Base-by-base conservation (phyloP, 139 green algal species). In the Nannochloris sp. region DNA sequence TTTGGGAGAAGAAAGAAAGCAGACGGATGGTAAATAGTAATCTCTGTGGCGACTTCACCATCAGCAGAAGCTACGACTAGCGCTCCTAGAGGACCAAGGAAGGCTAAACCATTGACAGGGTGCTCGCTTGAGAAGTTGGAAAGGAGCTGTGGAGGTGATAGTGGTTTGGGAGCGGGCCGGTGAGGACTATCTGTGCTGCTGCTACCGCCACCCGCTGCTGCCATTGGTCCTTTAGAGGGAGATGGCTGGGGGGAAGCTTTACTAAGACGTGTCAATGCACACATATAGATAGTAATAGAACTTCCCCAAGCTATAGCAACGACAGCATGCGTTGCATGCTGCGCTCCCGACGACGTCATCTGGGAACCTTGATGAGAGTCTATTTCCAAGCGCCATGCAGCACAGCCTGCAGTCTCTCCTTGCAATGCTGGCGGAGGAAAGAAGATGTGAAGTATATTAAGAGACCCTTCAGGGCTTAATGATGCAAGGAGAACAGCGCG, bases 361-460 rank as follows among this genome's bases (percentile, higher is more conserved):
- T n/a, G n/a, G n/a, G n/a, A n/a, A n/a, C n/a, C n/a, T n/a, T n/a
- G n/a, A 6, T 6, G 34, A 4, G 8, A 27, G 27, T 37, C 63
- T 3, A 9, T 45, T 31, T 39, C 27, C 13, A 70, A 35, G 15
- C 29, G 47, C 68, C 68, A 75, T 36, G 68, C 47, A 13, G 68
- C 68, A 30, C 67, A 63, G 30, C 9, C 9, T 9, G 48, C 9
- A 36, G 12, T 19, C 9, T 12, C 42, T 19, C 42, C 42, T 51
- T 51, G 42, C 42, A 51, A 27, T 51, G 42, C 42, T 29, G 66
- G 56, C 0, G 66, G 67, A 15, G 57, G 57, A 25, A 74, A 27
- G 46, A 74, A 74, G 7, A 74, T 57, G 34, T 74, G 67, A 33
- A 74, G 67, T 33, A 67, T 46, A 39, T 7, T 45, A 4, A 75